Base-by-base conservation (phyloP, 2,329 filamentous ascomycete species). In the Podosphaera leucotricha region DNA sequence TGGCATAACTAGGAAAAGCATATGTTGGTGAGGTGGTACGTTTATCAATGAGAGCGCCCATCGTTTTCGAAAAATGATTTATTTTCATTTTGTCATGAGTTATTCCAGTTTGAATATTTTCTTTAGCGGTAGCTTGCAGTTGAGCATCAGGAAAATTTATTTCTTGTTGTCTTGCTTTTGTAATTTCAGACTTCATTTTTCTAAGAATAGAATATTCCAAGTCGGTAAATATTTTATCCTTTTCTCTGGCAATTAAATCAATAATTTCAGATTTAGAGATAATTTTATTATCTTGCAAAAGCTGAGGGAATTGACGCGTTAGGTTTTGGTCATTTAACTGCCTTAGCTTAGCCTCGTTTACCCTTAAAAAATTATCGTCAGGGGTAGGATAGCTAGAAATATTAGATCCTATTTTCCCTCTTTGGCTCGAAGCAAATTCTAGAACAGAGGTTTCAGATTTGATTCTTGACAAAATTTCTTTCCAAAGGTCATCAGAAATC, bases 211-310 rank as follows among this genome's bases (percentile, higher is more conserved):
- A 46, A 18, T 44, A 15, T 35, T 51, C 46, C 33, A 56, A 43
- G 33, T 56, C 49, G 1, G 41, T 22, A 22, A 43, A 45, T 39
- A 57, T 40, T 15, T 38, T 26, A 0, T 41, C 19, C 19, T 43
- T 44, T 92, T 47, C 68, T 95, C 28, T n/a, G 80, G 81, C 47
- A 92, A 98, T 58, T 85, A 95, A 48, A 82, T 94, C 66, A 92
- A 98, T 66, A 92, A 92, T 62, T 19, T 54, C 47, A 3, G 45
- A 36, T 35, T 45, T 54, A 10, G 50, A 41, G 13, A 49, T 49
- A 16, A 54, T 37, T 35, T 47, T 45, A 28, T 53, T 48, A 6
- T 50, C 44, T 40, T 50, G 45, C 4, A 52, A 35, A 2, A 52
- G 46, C 20, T 48, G 22, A 16, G 53, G 53, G 38, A 53, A 52